Base-by-base conservation (phyloP, 192 early-diverging fungal species). In the Coemansia sp. region DNA sequence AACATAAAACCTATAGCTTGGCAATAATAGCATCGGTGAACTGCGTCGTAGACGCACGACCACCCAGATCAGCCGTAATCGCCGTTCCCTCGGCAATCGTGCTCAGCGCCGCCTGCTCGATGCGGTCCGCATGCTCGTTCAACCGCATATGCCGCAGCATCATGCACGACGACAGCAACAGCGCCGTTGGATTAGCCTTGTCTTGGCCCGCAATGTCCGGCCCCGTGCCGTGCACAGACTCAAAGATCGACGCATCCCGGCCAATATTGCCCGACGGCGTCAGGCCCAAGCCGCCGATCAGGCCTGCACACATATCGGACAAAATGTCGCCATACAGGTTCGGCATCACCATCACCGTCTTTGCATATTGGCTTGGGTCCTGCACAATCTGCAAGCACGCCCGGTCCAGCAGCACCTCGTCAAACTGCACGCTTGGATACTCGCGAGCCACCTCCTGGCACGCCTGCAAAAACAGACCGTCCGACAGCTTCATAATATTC, bases 301-400 rank as follows among this genome's bases (percentile, higher is more conserved):
- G 86, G 63, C 97, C 97, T 62, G 97, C 97, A 64, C 94, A 90
- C 86, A 98, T 90, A 75, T 98, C 97, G 21, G 91, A 93, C 58
- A 98, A 85, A 85, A 98, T 98, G 81, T 98, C 97, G 69, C 97
- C 97, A 67, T 99, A 99, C 72, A 99, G 86, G 89, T 99, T 99
- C 56, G 97, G 97, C 95, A 99, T 97, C 71, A 97, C 97, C 94
- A 99, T 96, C 74, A 99, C 97, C 21, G 92, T 94, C 71, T 93
- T 84, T 41, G 86, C 87, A 67, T 87, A 99, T 60, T 92, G 85
- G 54, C 88, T 83, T 6, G 95, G 97, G 83, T 97, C 91, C 85
- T 95, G 91, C 57, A 94, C 93, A 60, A 99, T 95, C 87, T 93
- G 83, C 64, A 97, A 84, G 80, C 97, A 97, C 45, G 93, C 93